Conservation (phyloP, 306 rosid genomes). For the Vigna hirtella region DNA sequence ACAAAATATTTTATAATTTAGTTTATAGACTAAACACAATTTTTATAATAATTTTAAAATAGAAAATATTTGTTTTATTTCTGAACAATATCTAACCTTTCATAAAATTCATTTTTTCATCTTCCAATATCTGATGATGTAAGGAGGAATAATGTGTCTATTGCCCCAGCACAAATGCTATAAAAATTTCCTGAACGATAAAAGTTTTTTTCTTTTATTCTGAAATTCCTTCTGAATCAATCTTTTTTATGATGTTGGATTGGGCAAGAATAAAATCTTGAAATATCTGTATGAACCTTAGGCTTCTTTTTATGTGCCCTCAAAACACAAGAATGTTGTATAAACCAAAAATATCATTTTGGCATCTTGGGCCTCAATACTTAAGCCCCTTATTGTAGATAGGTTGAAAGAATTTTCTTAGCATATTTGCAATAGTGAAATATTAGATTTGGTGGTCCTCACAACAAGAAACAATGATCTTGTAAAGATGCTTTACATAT, state of each 20-base stretch:
- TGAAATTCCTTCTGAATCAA: background rate
- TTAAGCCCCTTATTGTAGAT: background rate
- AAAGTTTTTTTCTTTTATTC: background rate
- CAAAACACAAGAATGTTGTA: background rate
- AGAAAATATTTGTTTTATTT: too few relatives aligned
- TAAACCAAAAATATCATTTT: too few relatives aligned
- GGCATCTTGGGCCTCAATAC: background rate
- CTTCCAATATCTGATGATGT: too few relatives aligned
- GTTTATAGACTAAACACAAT: too few relatives aligned
- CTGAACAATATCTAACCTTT: too few relatives aligned
- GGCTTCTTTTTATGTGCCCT: background rate
- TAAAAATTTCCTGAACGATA: background rate
- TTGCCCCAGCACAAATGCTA: background rate
- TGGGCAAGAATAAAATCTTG: background rate
- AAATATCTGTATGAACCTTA: background rate
- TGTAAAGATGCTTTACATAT: background rate
- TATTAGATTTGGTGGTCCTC: background rate
- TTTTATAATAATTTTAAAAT: too few relatives aligned
- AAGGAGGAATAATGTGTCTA: background rate
- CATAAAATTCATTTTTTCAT: too few relatives aligned
- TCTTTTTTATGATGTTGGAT: background rate
- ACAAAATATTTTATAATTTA: too few relatives aligned
- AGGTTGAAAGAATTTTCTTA: background rate
- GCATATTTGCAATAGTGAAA: background rate
- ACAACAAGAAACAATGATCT: background rate